Evolutionary conservation across 805 yeast genomes (phyloP).

Genomic region (Candida sithepensis): DNA sequence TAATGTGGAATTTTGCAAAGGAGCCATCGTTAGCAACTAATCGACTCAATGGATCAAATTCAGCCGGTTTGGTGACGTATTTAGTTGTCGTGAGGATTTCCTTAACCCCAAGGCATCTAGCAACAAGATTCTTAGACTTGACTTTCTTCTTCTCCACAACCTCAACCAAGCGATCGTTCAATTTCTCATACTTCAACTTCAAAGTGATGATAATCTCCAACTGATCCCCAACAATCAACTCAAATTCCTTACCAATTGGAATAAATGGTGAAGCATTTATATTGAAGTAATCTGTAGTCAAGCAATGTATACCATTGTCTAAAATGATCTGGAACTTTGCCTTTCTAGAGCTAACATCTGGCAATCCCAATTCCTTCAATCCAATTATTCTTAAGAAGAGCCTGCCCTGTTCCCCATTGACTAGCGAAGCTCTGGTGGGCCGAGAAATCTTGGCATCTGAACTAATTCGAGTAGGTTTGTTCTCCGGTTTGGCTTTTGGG

Average conservation of each 20-base stretch:
- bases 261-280: constrained; percentile 28
- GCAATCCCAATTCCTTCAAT: constrained; percentile 42
- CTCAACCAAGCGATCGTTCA: constrained; percentile 51
- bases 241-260: constrained; percentile 70
- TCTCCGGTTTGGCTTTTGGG: background rate
- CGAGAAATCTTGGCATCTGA: background rate
- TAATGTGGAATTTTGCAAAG: constrained; percentile 73
- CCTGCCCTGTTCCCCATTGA: constrained; percentile 42
- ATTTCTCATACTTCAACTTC: constrained; percentile 57
- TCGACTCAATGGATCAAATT: constrained; percentile 55
- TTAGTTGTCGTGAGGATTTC: constrained; percentile 46
- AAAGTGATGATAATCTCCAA: constrained; percentile 69
- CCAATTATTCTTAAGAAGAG: constrained; percentile 50
- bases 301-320: constrained; percentile 81
- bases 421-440: constrained; percentile 7
- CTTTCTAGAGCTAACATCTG: constrained; percentile 41
- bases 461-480: background rate
- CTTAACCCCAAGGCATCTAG: constrained; percentile 34
- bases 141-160: constrained; percentile 48
- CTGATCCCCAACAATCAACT: constrained; percentile 57
- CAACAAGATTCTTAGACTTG: constrained; percentile 29
- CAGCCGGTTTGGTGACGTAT: constrained; percentile 46
- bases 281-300: constrained; percentile 50
- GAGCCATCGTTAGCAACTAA: constrained; percentile 84
- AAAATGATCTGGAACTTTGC: constrained; percentile 51